Conservation (phyloP, 805 yeast species). For the Teunomyces panamensis region DNA sequence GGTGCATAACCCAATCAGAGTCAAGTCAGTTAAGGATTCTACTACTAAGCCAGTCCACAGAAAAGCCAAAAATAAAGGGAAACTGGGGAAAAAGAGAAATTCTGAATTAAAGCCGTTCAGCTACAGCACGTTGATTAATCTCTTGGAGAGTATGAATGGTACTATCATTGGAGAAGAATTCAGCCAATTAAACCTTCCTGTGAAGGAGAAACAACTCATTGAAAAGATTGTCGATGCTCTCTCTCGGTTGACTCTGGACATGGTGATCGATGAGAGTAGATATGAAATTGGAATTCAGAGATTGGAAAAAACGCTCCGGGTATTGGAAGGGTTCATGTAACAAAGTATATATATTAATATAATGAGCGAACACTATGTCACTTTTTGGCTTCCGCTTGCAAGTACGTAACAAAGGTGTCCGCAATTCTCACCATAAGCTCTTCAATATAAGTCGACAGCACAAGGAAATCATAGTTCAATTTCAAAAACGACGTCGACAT, state of each 20-base stretch:
- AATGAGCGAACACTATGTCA: background rate
- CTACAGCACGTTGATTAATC: constrained; percentile 45
- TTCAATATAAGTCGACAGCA: constrained; percentile 22
- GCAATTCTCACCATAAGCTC: constrained; percentile 31
- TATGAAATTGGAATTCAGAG: constrained; percentile 78
- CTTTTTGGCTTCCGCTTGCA: constrained; percentile 7
- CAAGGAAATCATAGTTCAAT: constrained; percentile 38
- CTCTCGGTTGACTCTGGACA: constrained; percentile 83
- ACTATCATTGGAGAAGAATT: constrained; percentile 69
- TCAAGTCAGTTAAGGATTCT: constrained; percentile 33
- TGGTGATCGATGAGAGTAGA: constrained; percentile 80
- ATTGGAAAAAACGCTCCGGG: constrained; percentile 76
- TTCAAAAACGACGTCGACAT: constrained; percentile 19
- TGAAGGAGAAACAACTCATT: constrained; percentile 71
- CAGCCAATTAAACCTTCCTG: constrained; percentile 66
- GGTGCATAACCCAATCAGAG: constrained; percentile 28
- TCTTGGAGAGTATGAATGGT: constrained; percentile 58
- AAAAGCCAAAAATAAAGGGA: constrained; percentile 18
- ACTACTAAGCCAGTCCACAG: constrained; percentile 16
- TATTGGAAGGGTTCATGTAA: constrained; percentile 72
- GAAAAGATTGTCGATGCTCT: constrained; percentile 86
- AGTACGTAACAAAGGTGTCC: constrained; percentile 21
- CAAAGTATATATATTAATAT: background rate
- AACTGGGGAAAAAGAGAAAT: constrained; percentile 7
- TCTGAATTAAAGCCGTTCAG: constrained; percentile 34